Conservation (phyloP, 345 rosid species). For the Populus alba region DNA sequence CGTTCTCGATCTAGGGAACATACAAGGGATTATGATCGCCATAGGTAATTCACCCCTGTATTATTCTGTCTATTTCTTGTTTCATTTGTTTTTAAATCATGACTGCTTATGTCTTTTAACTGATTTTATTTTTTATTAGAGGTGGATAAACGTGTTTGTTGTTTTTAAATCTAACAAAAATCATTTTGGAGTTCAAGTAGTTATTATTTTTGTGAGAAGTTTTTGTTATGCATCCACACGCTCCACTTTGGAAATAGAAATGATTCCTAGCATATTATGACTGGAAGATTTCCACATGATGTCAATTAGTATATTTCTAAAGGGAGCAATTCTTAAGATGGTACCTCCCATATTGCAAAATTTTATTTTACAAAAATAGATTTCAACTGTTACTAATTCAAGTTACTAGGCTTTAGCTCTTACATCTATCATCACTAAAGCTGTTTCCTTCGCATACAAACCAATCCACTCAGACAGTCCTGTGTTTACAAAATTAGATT, state of each 20-base stretch:
- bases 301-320: background rate
- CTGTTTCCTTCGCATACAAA: background rate
- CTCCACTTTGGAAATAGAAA: background rate
- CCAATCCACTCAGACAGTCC: background rate
- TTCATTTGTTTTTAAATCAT: no score
- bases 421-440: background rate
- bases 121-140: background rate
- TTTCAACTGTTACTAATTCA: background rate
- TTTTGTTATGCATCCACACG: background rate
- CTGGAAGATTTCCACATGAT: background rate
- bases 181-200: background rate
- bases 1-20: constrained; percentile 81
- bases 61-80: background rate
- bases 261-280: background rate
- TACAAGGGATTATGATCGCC: constrained; percentile 77
- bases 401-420: background rate
- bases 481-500: background rate
- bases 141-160: background rate
- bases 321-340: background rate
- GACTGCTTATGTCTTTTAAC: background rate
- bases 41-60: constrained; percentile 45
- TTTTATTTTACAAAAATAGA: background rate
- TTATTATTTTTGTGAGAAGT: background rate
- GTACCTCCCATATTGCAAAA: background rate
- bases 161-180: background rate